Base-by-base conservation (phyloP, 371 early-diverging fungal species). In the Mortierella sp. region DNA sequence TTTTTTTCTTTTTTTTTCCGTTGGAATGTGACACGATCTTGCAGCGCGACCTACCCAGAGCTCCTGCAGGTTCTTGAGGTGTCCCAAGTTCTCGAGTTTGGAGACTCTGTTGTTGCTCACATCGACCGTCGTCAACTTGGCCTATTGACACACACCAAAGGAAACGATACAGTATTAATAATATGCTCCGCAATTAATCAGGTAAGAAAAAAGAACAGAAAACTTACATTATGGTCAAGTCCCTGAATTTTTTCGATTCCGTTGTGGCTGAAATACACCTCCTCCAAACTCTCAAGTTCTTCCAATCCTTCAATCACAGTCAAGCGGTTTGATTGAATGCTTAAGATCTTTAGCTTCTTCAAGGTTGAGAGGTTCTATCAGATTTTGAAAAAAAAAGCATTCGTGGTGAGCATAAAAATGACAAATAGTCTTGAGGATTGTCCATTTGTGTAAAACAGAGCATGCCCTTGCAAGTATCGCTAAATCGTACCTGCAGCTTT, bases 261-360 rank as follows among this genome's bases (percentile, higher is more conserved):
- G 84, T 97, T 97, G 88, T 99, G 97, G 74, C 96, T 95, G 71
- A 98, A 76, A 81, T 98, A 99, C 48, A 99, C 89, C 81, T 98
- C 98, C 79, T 98, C 97, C 44, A 97, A 83, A 71, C 90, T 91
- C 16, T 78, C 87, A 46, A 96, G 86, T 27, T 91, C 89, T 27
- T 96, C 96, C 51, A 97, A 85, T 1, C 96, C 96, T 82, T 95
- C 93, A 32, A 99, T 88, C 58, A 89, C 89, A 0, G 93, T 93
- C 55, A 97, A 82, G 6, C 97, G 95, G 88, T 97, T 97, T 81
- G 95, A 95, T 87, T 96, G 98, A 43, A 98, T 96, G 81, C 96
- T 96, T 41, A 98, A 89, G 38, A 97, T 89, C 55, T 91, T 93
- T 77, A 99, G 89, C 48, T 94, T 95, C 49, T 89, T 82, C 55